These are phyloP conservation scores for Ogataea trehaloabstinens DNA, from an alignment of 805 yeast species.

Conservation along the genomic window DNA sequence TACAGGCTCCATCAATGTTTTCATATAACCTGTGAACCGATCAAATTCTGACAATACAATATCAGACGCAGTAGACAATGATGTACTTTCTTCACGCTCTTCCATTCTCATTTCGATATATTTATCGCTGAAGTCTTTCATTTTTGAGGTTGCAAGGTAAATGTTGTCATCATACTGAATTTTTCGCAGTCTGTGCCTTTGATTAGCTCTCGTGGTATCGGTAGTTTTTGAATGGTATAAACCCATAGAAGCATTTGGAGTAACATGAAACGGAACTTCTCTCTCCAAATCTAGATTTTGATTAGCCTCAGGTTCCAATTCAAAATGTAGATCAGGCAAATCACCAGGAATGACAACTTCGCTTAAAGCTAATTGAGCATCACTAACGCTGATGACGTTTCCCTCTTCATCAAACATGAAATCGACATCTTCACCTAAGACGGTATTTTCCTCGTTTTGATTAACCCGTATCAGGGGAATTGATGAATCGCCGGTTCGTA, in stretches of 20 bases:
- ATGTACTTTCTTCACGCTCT: constrained; percentile 1
- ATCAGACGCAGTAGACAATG: background rate
- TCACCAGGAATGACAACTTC: constrained; percentile 6
- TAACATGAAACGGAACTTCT: background rate
- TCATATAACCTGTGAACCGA: constrained; percentile 10
- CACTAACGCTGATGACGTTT: constrained; percentile 8
- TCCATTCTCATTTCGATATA: constrained; percentile 8
- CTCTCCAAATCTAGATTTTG: no score
- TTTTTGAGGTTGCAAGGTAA: constrained; percentile 9
- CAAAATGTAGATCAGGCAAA: constrained; percentile 8
- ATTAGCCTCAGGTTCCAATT: constrained; percentile 2
- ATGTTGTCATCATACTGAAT: constrained; percentile 15
- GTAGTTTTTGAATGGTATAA: background rate
- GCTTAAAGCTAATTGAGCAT: constrained; percentile 6
- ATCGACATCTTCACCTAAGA: constrained; percentile 9
- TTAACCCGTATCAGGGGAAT: constrained; percentile 1
- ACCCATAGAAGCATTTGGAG: background rate
- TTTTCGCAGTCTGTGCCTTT: constrained; percentile 8
- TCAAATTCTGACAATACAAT: constrained; percentile 1
- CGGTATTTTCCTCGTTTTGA: constrained; percentile 2
- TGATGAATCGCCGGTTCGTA: constrained; percentile 7
- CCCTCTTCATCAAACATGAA: constrained; percentile 17
- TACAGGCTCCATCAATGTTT: constrained; percentile 5
- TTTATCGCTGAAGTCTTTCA: constrained; percentile 17
- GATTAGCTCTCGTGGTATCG: background rate